Percentiles rank a stretch among this genome's conserved stretches.
These are phyloP conservation scores for Gonium pectorale DNA, from an alignment of 139 green algal species.

Conservation along the genomic window DNA sequence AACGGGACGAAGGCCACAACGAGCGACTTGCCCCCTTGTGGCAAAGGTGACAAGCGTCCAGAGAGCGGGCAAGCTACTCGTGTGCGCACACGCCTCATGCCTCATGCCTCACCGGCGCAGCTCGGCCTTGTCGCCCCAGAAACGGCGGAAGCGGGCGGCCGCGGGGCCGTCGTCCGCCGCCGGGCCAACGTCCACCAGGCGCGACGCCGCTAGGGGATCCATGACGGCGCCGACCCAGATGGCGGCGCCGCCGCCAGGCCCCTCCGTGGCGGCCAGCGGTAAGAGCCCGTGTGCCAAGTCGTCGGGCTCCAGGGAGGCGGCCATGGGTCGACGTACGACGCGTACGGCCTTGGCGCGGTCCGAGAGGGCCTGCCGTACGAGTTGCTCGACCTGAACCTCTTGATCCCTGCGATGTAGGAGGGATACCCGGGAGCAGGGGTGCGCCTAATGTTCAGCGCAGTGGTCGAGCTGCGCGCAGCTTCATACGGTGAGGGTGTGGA, in stretches of 20 bases:
- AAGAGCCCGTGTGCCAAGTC: not conserved
- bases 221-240: slow-evolving; percentile 47
- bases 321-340: slow-evolving; percentile 38
- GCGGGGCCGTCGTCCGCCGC: slow-evolving; percentile 67
- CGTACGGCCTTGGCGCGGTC: slow-evolving; percentile 67
- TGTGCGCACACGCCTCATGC: too few species aligned
- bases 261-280: not conserved
- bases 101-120: slow-evolving; percentile 77
- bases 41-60: too few species aligned
- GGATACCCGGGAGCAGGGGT: too few species aligned
- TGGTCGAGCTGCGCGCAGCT: too few species aligned
- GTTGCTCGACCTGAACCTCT: slow-evolving; percentile 59
- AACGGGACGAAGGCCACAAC: too few species aligned
- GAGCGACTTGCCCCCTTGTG: too few species aligned
- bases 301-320: not conserved
- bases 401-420: slow-evolving; percentile 53
- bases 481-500: too few species aligned
- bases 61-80: too few species aligned
- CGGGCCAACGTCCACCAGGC: slow-evolving; percentile 81
- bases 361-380: slow-evolving; percentile 64
- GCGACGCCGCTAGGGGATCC: slow-evolving; percentile 59
- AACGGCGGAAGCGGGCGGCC: slow-evolving; percentile 71
- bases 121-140: slow-evolving; percentile 85
- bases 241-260: not conserved
- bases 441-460: too few species aligned